phyloP scores from a whole-genome alignment of 202 grass and related monocot genomes.

The Alloteropsis angusta region DNA sequence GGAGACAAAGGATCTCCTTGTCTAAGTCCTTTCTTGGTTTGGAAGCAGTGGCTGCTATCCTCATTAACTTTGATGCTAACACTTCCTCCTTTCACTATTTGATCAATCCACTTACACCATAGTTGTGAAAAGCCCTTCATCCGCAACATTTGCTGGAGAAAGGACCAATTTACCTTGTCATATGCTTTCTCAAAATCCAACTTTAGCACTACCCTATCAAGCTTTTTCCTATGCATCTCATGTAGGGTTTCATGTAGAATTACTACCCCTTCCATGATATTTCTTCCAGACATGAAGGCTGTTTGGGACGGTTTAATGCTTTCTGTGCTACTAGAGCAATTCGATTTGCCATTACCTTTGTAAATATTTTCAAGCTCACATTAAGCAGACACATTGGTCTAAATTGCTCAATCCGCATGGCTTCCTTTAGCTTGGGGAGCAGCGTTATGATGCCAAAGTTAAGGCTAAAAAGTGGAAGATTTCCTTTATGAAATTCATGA shows the following conservation, averaged over 20 bases:
- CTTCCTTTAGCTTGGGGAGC: neutral
- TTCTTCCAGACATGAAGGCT: neutral
- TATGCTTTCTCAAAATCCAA: neutral
- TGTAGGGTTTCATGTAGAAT: neutral
- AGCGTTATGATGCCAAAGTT: neutral
- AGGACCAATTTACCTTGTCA: neutral
- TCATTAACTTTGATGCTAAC: neutral
- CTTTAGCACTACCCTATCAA: neutral
- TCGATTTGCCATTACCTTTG: neutral
- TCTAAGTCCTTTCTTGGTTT: neutral
- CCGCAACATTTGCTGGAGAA: neutral
- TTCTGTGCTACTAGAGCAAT: neutral
- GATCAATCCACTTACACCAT: neutral
- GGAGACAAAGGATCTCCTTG: neutral
- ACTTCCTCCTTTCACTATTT: neutral
- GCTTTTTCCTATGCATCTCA: neutral
- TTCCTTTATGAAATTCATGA: neutral
- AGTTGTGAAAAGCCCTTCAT: neutral
- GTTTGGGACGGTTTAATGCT: neutral
- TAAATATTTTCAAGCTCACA: neutral
- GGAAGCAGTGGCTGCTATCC: neutral
- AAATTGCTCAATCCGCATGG: neutral
- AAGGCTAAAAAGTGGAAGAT: neutral
- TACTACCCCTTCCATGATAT: neutral
- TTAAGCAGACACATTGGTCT: neutral